phyloP scores from a whole-genome alignment of 495 filamentous ascomycete genomes.

The Thozetella sp. region DNA sequence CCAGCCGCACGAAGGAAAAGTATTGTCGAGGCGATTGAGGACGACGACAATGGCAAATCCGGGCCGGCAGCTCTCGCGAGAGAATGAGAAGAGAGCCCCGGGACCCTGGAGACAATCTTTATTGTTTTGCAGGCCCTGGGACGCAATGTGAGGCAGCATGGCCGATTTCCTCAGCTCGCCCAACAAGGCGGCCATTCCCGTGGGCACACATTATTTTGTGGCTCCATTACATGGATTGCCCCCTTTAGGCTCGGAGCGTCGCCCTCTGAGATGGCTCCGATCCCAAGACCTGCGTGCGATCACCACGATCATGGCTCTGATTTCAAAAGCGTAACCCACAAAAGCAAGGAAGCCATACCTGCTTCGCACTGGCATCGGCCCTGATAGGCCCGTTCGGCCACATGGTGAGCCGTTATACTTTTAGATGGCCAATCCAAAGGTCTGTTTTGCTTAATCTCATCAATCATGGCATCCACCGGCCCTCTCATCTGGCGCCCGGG shows the following conservation, averaged over 20 bases:
- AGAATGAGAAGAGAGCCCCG: too few species aligned
- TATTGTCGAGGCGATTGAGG: too few species aligned
- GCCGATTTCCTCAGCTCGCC: neutral
- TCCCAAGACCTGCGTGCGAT: neutral
- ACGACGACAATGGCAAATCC: too few species aligned
- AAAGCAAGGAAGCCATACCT: neutral
- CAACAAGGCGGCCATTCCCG: neutral
- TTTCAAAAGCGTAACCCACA: neutral
- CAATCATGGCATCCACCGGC: neutral
- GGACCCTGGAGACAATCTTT: too few species aligned
- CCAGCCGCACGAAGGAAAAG: neutral
- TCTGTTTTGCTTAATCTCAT: neutral
- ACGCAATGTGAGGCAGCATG: neutral
- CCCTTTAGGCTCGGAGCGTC: neutral
- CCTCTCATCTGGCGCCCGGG: neutral
- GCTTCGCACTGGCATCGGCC: neutral
- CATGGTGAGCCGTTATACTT: neutral
- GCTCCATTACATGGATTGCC: neutral
- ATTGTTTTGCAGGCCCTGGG: neutral
- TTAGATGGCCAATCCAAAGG: neutral
- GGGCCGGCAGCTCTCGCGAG: too few species aligned
- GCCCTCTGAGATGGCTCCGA: slow-evolving; percentile 1
- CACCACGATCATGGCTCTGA: neutral
- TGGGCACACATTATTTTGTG: neutral
- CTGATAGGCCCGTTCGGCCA: neutral